Base-by-base conservation (phyloP, 2,329 filamentous ascomycete genomes). In the Ophiostoma quercus region DNA sequence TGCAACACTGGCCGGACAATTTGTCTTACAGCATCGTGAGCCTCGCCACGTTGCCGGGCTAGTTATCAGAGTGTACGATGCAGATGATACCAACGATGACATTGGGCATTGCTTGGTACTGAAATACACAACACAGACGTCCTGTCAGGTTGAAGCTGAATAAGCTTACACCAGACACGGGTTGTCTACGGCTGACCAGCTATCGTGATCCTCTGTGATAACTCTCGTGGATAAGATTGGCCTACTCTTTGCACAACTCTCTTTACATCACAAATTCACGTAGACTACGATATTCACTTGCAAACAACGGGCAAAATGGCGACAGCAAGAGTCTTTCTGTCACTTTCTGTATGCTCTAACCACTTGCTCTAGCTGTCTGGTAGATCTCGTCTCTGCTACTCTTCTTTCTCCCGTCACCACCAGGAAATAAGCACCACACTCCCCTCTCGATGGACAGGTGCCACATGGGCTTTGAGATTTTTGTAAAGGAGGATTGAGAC, bases 221-320 rank as follows among this genome's bases (percentile, higher is more conserved):
- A 12, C 43, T n/a, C 5, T 47, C 43, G 16, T 19, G 43, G 1
- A 19, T 16, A 19, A 2, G 57, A 62, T 25, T 32, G 32, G 25
- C 11, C 25, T 11, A 25, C 12, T 29, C 54, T 6, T 6, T 60
- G 41, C 41, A 43, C 54, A 60, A 7, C 54, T 5, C 7, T 29
- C 14, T 1, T 60, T 14, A 37, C 34, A 29, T 14, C 51, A 22
- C 2, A 25, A 32, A 4, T 11, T 62, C 29, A 29, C 5, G 25
- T 16, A 22, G 22, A 62, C 29, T 22, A 37, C 8, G 29, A 32
- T 34, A 63, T 22, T 65, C n/a, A 39, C 62, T 22, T 65, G 19
- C 2, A 39, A n/a, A 12, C n/a, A 65, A 41, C 82, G 69, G 87
- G 84, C 19, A 88, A 85, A 16, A 79, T 77, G 74, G 89, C 86